Evolutionary conservation across 805 yeast genomes (phyloP).

Genomic region (Hanseniaspora valbyensis): DNA sequence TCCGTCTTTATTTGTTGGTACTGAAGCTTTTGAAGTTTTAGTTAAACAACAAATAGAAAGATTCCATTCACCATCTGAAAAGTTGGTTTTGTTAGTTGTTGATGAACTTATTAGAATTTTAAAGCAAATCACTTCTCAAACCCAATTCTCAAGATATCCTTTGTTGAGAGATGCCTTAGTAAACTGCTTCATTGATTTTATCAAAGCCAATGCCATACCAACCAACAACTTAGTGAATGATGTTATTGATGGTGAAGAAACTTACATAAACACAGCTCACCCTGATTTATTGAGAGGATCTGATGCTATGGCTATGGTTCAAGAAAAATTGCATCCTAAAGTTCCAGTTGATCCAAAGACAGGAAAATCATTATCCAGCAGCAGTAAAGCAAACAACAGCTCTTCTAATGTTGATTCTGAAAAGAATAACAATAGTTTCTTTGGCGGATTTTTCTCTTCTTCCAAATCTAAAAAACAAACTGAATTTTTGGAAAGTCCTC

Average conservation of each 20-base stretch:
- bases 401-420: slow-evolving; percentile 27
- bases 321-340: slow-evolving; percentile 65
- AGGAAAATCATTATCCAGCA: slow-evolving; percentile 56
- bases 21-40: slow-evolving; percentile 91
- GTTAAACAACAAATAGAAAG: slow-evolving; percentile 88
- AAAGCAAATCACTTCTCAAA: slow-evolving; percentile 69
- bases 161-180: slow-evolving; percentile 77
- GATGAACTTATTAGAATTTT: slow-evolving; percentile 90
- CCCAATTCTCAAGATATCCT: slow-evolving; percentile 82
- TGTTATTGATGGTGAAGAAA: slow-evolving; percentile 74
- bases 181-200: slow-evolving; percentile 63
- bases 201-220: slow-evolving; percentile 70
- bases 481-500: slow-evolving; percentile 96
- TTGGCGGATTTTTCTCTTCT: slow-evolving; percentile 87
- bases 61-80: slow-evolving; percentile 84
- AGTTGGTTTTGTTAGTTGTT: slow-evolving; percentile 81
- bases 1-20: slow-evolving; percentile 92
- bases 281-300: slow-evolving; percentile 93
- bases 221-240: slow-evolving; percentile 78
- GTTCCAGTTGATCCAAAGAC: slow-evolving; percentile 78
- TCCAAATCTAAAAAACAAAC: slow-evolving; percentile 86
- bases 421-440: slow-evolving; percentile 62
- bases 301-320: slow-evolving; percentile 83
- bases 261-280: slow-evolving; percentile 94
- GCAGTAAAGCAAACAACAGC: slow-evolving; percentile 23